Evolutionary conservation across 1,284 basidiomycete genomes (phyloP).

Genomic region (Ustilago shanxiensis): DNA sequence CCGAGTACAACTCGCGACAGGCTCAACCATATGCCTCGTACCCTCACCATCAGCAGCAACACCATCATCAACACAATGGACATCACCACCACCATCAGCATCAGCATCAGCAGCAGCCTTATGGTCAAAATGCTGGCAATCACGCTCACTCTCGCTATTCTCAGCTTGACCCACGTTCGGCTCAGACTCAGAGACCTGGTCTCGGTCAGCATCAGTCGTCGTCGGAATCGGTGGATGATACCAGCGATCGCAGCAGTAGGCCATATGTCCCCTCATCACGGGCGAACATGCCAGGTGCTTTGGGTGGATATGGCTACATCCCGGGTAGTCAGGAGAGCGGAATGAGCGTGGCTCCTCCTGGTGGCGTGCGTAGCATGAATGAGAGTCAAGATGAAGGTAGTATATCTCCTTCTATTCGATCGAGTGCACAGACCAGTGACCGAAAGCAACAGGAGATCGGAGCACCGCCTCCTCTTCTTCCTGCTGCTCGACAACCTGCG

Average conservation of each 20-base stretch:
- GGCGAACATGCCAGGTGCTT: slow-evolving; percentile 39
- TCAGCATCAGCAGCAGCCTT: slow-evolving; percentile 2
- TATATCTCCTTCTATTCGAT: slow-evolving; percentile 60
- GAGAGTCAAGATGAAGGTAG: slow-evolving; percentile 47
- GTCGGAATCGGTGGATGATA: slow-evolving; percentile 44
- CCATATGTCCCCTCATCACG: slow-evolving; percentile 10
- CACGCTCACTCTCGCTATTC: slow-evolving; percentile 25
- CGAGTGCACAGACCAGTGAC: slow-evolving; percentile 53
- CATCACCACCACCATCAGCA: slow-evolving; percentile 5
- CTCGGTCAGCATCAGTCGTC: slow-evolving; percentile 35
- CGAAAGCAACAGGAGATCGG: slow-evolving; percentile 16
- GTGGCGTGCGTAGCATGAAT: slow-evolving; percentile 17
- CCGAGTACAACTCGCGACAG: slow-evolving; percentile 17
- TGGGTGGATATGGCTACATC: slow-evolving; percentile 66
- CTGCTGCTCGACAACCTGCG: background rate
- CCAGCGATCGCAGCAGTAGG: slow-evolving; percentile 13
- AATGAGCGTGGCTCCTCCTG: slow-evolving; percentile 39
- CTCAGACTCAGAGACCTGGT: slow-evolving; percentile 21
- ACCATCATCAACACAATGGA: background rate
- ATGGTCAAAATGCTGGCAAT: slow-evolving; percentile 2
- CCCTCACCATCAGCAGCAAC: slow-evolving; percentile 11
- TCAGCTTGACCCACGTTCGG: slow-evolving; percentile 15
- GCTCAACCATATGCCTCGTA: slow-evolving; percentile 16
- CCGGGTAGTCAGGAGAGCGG: slow-evolving; percentile 65
- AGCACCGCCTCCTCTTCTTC: slow-evolving; percentile 27